Evolutionary conservation across 805 yeast species (phyloP), one percentile per base, ranked within the genome.

Genomic region (Candida adriatica): DNA sequence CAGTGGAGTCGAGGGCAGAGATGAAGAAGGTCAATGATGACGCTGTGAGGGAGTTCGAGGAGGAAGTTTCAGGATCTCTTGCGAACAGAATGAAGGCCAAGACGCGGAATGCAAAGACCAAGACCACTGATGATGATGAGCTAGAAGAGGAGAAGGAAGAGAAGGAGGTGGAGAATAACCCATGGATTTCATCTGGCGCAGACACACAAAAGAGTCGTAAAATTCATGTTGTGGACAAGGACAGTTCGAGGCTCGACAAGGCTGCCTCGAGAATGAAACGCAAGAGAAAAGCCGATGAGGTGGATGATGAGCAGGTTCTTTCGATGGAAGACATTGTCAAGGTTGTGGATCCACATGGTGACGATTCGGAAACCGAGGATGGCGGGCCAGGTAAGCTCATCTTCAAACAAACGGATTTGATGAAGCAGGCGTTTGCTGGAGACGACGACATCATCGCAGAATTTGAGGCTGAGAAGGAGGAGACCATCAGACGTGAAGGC

Each of bases 381-480:
- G 75, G 60, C 11, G 70, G 60, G 13, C 61, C 52, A 6, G 58
- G 54, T 1, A 67, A 64, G 24, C 54, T 60, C 19, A 66, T 73
- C 70, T 84, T 87, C 63, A 73, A 75, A 45, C 95, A 87, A 51
- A 75, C 76, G 42, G 88, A 85, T 33, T 66, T 92, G 27, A 81
- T 92, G 39, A 75, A 79, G 39, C 80, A 87, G 52, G 98, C 97
- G 0, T 92, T 92, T 67, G 96, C 96, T 4, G 97, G 97, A 17
- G 98, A 92, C 60, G 98, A 92, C 59, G 92, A 92, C 53, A 95
- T 90, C 24, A 82, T 85, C 11, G 62, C 65, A 6, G 68, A 87
- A 43, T 92, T 92, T 55, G 75, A 73, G 41, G 68, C 62, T 10
- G 97, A 88, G 47, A 92, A 90, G 61, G 62, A 66, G 35, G 68